Conservation (phyloP, 495 filamentous ascomycete species). For the Aspergillus olivimuriae region DNA sequence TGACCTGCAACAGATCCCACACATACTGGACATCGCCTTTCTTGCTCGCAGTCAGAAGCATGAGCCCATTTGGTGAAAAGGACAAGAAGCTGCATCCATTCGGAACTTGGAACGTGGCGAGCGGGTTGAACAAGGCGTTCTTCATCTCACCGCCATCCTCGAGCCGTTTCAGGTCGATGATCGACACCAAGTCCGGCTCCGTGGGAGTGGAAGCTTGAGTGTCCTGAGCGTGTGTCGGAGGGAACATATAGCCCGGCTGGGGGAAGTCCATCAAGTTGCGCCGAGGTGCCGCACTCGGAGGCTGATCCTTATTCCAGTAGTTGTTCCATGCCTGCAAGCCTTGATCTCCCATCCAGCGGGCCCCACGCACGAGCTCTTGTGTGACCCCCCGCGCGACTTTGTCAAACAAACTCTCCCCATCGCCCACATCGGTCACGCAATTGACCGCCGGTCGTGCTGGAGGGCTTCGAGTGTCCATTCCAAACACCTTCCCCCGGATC, state of each 20-base stretch:
- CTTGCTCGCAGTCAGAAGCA: conserved; percentile 79
- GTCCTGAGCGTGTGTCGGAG: conserved; percentile 65
- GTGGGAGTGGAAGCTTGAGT: conserved; percentile 38
- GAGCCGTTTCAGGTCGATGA: conserved; percentile 70
- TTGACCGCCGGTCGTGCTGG: conserved; percentile 69
- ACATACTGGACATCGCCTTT: conserved; percentile 90
- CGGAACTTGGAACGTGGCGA: conserved; percentile 73
- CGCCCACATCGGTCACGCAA: conserved; percentile 69
- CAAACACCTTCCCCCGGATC: conserved; percentile 50
- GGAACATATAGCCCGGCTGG: conserved; percentile 46
- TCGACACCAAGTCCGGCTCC: conserved; percentile 75
- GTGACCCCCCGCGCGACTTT: conserved; percentile 81
- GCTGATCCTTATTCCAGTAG: conserved; percentile 73
- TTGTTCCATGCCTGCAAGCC: conserved; percentile 80
- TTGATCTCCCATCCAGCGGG: conserved; percentile 80
- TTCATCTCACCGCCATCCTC: conserved; percentile 39
- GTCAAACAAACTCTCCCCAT: conserved; percentile 75
- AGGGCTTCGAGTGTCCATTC: conserved; percentile 61
- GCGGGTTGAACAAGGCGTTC: conserved; percentile 45
- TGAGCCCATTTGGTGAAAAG: conserved; percentile 76
- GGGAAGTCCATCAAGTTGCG: conserved; percentile 24
- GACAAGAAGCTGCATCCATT: conserved; percentile 89
- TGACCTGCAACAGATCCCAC: conserved; percentile 80
- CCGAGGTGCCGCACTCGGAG: conserved; percentile 19
- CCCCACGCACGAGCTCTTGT: conserved; percentile 84